Conservation (phyloP, 176 grass and related monocot species). For the Musa beccarii region DNA sequence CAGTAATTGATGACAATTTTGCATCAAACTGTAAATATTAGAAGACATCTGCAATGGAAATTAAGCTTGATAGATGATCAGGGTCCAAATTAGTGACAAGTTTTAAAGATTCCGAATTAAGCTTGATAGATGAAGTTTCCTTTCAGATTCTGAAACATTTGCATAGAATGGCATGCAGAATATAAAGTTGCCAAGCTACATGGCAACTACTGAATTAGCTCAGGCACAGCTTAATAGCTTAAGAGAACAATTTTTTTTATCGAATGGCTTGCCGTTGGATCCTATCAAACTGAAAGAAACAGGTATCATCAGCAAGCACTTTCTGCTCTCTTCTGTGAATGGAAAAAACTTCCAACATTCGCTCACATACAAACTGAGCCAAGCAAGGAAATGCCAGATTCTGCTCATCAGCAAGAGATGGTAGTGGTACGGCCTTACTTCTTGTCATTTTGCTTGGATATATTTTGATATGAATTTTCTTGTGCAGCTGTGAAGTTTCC, state of each 20-base stretch:
- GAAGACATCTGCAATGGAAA: not conserved
- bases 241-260: slow-evolving; percentile 46
- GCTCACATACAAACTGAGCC: slow-evolving; percentile 38
- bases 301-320: slow-evolving; percentile 46
- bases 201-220: slow-evolving; percentile 47
- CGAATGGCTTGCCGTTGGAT: slow-evolving; percentile 14
- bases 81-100: not conserved
- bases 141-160: not conserved
- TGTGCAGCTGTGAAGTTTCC: too few species aligned
- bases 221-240: slow-evolving; percentile 44
- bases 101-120: too few species aligned
- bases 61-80: not conserved
- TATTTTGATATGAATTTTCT: too few species aligned
- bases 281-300: slow-evolving; percentile 54
- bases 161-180: not conserved
- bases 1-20: not conserved
- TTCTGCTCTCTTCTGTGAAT: slow-evolving; percentile 53
- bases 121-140: not conserved
- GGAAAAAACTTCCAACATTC: slow-evolving; percentile 61
- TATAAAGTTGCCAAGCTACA: not conserved
- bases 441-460: not conserved
- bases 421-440: slow-evolving; percentile 37
- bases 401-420: slow-evolving; percentile 61
- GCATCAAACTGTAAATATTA: not conserved
- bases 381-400: slow-evolving; percentile 65